A percentile compares a stretch with the other conserved stretches of the same genome.
phyloP scores from a whole-genome alignment of 306 rosid genomes.

The Cyclanthera cordifolia region DNA sequence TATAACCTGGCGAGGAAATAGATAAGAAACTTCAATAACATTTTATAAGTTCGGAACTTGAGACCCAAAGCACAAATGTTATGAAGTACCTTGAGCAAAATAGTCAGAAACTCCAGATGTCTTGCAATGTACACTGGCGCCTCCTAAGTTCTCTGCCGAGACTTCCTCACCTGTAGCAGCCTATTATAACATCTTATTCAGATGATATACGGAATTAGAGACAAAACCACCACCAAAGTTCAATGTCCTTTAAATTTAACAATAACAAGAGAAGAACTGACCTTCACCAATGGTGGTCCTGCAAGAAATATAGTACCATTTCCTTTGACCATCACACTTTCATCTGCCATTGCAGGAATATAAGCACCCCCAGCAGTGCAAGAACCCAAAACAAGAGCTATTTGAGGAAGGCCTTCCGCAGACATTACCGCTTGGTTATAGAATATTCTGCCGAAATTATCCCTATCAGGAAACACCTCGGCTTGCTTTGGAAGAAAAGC shows the following conservation, averaged over 20 bases:
- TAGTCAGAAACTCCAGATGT: constrained; percentile 91
- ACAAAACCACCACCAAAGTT: constrained; percentile 6
- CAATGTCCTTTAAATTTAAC: neutral
- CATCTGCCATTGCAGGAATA: constrained; percentile 98
- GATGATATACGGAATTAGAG: constrained; percentile 17
- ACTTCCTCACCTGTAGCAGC: constrained; percentile 98
- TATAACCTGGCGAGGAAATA: neutral
- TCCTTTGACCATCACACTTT: constrained; percentile 97
- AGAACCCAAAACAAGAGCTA: constrained; percentile 86
- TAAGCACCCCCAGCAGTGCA: constrained; percentile 98
- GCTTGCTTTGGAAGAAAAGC: constrained; percentile 99
- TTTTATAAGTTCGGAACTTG: neutral
- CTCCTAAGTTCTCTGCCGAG: constrained; percentile 88
- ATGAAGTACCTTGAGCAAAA: constrained; percentile 75
- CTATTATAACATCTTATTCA: constrained; percentile 30
- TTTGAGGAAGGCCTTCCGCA: constrained; percentile 75
- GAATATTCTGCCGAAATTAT: constrained; percentile 89
- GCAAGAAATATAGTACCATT: constrained; percentile 91
- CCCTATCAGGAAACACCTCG: constrained; percentile 82
- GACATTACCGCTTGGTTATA: constrained; percentile 86
- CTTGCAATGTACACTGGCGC: constrained; percentile 86
- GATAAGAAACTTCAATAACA: neutral
- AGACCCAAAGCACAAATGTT: neutral
- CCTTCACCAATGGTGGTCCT: constrained; percentile 96
- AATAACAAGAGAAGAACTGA: constrained; percentile 21